These are phyloP conservation scores for Pseudogymnoascus sp. DNA, from an alignment of 2,329 filamentous ascomycete genomes.

Conservation along the genomic window DNA sequence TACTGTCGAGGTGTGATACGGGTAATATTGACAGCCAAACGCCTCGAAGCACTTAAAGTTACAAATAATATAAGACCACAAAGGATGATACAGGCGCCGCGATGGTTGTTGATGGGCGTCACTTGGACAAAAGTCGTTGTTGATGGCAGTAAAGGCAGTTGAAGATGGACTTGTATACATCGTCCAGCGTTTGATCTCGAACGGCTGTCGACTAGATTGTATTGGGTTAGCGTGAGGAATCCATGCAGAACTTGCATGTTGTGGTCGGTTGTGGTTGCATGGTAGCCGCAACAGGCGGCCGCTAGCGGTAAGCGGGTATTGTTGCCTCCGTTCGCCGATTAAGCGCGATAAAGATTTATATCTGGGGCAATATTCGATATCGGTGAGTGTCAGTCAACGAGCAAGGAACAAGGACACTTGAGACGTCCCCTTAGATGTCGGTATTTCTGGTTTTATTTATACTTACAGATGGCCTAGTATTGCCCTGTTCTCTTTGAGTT, in stretches of 20 bases:
- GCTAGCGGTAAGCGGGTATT: background rate
- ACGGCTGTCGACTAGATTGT: background rate
- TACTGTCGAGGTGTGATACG: background rate
- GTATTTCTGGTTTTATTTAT: background rate
- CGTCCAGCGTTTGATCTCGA: constrained; percentile 8
- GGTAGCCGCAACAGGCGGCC: constrained; percentile 4
- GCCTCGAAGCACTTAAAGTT: background rate
- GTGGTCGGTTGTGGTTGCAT: constrained; percentile 8
- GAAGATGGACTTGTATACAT: constrained; percentile 8
- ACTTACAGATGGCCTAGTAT: background rate
- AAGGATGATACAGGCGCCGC: background rate
- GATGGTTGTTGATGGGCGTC: constrained; percentile 8
- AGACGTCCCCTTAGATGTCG: background rate
- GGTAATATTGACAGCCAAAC: background rate
- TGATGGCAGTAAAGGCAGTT: background rate
- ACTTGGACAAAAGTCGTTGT: background rate
- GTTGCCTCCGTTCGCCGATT: constrained; percentile 2
- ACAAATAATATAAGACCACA: background rate
- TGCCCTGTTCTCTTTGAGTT: background rate
- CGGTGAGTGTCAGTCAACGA: background rate
- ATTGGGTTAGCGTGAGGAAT: background rate
- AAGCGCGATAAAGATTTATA: constrained; percentile 9
- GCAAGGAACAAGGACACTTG: background rate
- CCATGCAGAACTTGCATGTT: constrained; percentile 5
- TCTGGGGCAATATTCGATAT: background rate